These are phyloP conservation scores for Hypoxylon sp. DNA, from an alignment of 2,329 filamentous ascomycete species.

Conservation along the genomic window DNA sequence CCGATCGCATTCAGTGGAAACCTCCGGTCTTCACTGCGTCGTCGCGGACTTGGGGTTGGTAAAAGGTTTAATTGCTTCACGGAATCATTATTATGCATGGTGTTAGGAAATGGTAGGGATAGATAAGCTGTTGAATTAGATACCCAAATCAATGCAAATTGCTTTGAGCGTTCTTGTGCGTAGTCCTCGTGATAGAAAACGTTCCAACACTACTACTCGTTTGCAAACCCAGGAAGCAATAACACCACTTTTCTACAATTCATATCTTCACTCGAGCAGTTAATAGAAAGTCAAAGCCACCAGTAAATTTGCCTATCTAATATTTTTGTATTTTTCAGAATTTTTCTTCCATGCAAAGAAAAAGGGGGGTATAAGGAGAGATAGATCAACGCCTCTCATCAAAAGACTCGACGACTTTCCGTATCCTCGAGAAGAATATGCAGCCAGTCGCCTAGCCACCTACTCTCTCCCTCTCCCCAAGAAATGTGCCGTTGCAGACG, in stretches of 20 bases:
- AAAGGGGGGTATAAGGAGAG: neutral
- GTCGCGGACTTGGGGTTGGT: slow-evolving; percentile 97
- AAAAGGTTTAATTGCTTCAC: slow-evolving; percentile 39
- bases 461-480: neutral
- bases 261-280: neutral
- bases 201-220: neutral
- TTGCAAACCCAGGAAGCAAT: neutral
- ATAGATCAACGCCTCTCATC: neutral
- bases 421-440: neutral
- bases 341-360: slow-evolving; percentile 6
- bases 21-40: slow-evolving; percentile 94
- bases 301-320: slow-evolving; percentile 12
- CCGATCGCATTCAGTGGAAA: slow-evolving; percentile 90
- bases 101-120: neutral
- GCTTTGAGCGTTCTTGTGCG: neutral
- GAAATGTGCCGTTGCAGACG: neutral
- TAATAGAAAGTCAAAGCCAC: neutral
- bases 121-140: slow-evolving; percentile 18
- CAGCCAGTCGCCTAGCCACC: neutral
- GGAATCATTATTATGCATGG: neutral
- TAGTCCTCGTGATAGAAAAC: neutral
- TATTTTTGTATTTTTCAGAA: neutral
- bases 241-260: neutral
- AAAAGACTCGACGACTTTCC: neutral
- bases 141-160: slow-evolving; percentile 28